These are phyloP conservation scores for Haberlea rhodopensis DNA, from an alignment of 257 asterid species.

Conservation along the genomic window DNA sequence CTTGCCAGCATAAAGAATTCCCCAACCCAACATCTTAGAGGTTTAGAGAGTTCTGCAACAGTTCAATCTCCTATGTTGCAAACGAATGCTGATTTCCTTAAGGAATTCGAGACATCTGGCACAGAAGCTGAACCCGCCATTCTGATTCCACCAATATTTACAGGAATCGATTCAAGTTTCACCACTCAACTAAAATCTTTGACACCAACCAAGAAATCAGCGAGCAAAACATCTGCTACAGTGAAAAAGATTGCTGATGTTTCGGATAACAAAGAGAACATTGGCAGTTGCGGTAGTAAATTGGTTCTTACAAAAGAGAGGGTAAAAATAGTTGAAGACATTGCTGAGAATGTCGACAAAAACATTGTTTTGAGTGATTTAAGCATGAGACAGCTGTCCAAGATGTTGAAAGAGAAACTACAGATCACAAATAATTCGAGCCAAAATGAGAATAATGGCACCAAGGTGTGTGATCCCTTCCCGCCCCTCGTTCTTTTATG, in stretches of 20 bases:
- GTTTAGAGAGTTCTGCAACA: not conserved
- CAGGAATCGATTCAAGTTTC: not conserved
- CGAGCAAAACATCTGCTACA: slow-evolving; percentile 24
- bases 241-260: slow-evolving; percentile 14
- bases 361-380: slow-evolving; percentile 8
- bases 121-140: not conserved
- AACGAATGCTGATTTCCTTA: slow-evolving; percentile 3
- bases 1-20: not conserved
- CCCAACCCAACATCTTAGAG: slow-evolving; percentile 1
- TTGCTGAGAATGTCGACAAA: slow-evolving; percentile 9
- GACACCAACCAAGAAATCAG: slow-evolving; percentile 30
- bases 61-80: slow-evolving; percentile 1
- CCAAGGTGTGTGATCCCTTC: no score
- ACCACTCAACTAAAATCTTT: slow-evolving; percentile 1
- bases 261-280: slow-evolving; percentile 61
- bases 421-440: not conserved
- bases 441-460: not conserved
- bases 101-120: slow-evolving; percentile 8
- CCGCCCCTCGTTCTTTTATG: no score
- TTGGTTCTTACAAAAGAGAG: slow-evolving; percentile 27
- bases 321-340: slow-evolving; percentile 21
- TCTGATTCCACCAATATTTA: not conserved
- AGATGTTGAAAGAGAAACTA: slow-evolving; percentile 5
- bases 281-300: slow-evolving; percentile 29
- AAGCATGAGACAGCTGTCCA: slow-evolving; percentile 44